phyloP scores from a whole-genome alignment of 2,329 filamentous ascomycete species.

The Phyllosticta citrichinensis region DNA sequence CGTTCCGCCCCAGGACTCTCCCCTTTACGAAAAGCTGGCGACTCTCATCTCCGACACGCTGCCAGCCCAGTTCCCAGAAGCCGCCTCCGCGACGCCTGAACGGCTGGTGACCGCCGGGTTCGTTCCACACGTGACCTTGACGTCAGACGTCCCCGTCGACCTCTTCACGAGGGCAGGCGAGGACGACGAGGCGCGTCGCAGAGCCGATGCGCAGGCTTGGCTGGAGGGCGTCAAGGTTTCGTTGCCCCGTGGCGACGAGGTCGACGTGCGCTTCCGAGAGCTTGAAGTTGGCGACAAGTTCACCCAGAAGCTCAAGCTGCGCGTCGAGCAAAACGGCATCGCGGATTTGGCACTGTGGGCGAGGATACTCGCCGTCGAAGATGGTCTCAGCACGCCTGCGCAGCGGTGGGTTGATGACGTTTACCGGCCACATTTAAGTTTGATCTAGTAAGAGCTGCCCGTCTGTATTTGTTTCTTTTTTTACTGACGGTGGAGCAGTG shows the following conservation, averaged over 20 bases:
- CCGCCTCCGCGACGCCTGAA: slow-evolving; percentile 17
- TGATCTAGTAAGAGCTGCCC: slow-evolving; percentile 30
- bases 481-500: not conserved
- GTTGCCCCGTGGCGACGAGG: slow-evolving; percentile 7
- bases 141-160: slow-evolving; percentile 23
- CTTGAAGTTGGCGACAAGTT: slow-evolving; percentile 28
- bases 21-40: slow-evolving; percentile 22
- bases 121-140: slow-evolving; percentile 34
- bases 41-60: slow-evolving; percentile 24
- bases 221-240: slow-evolving; percentile 20
- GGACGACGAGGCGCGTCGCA: not conserved
- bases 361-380: slow-evolving; percentile 20
- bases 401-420: slow-evolving; percentile 22
- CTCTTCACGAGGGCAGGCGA: slow-evolving; percentile 12
- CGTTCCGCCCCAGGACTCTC: slow-evolving; percentile 26
- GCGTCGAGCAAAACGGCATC: slow-evolving; percentile 24
- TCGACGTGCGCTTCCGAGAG: slow-evolving; percentile 20
- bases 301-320: slow-evolving; percentile 30
- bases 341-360: slow-evolving; percentile 17
- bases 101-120: slow-evolving; percentile 18
- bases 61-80: slow-evolving; percentile 22
- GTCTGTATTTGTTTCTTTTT: not conserved
- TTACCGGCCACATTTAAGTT: slow-evolving; percentile 31
- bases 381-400: slow-evolving; percentile 15
- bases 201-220: slow-evolving; percentile 26